Evolutionary conservation across 2,329 filamentous ascomycete species (phyloP), one percentile per base, ranked within the genome.

Genomic region (Claviceps citrina): DNA sequence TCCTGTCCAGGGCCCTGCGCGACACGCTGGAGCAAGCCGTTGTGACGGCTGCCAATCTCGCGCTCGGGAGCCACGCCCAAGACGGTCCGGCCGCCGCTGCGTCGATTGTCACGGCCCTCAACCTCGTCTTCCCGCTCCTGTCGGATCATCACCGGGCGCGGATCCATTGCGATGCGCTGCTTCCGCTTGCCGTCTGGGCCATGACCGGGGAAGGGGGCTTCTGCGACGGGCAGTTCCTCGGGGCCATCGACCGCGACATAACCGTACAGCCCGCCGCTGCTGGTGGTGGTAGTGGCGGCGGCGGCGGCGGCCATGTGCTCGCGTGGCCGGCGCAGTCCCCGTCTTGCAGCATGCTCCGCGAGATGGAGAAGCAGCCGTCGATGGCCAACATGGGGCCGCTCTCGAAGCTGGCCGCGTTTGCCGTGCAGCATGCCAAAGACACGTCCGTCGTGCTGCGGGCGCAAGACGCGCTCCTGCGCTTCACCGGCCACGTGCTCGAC

Each of bases 31-130:
- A 89, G 53, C 66, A 69, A 15, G 83, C 82, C 2, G 70, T 93
- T 26, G 77, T 84, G 7, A 76, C 71, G 25, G 84, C 85, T 8
- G 67, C 77, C 1, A 89, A 91, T 51, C 63, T 91, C n/a, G 78
- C 84, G 0, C 59, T 93, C n/a, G 60, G 67, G 39, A 57, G 65
- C 5, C 56, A 57, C 9, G 49, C 54, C 15, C 54, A 60, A 32
- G 64, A 67, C 9, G 64, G 59, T 1, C 57, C 52, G 6, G 50
- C 64, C 10, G 67, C 65, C 0, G 59, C 60, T 7, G 64, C 58
- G 5, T 69, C 71, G 5, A 72, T 89, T 24, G 71, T 78, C 0
- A 67, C 91, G 50, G 78, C 83, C 0, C 61, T 93, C 46, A 84
- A 81, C 48, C 84, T 85, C 53, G 76, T 76, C 1, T 87, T 93